These are phyloP conservation scores for Ustulina deusta DNA, from an alignment of 2,329 filamentous ascomycete genomes.

Conservation along the genomic window DNA sequence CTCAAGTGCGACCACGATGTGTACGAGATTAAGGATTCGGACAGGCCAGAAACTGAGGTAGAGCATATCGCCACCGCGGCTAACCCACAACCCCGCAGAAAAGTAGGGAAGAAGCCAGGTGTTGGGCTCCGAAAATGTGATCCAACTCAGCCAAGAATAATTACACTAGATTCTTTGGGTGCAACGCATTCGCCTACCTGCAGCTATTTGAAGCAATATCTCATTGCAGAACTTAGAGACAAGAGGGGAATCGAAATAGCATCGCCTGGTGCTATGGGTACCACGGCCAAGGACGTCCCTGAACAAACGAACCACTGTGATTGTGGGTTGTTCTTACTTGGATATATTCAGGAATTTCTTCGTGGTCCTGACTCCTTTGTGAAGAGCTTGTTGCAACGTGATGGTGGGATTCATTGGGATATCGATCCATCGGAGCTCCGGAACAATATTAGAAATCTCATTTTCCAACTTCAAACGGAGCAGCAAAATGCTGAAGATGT, in stretches of 20 bases:
- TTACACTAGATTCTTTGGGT: conserved; percentile 90
- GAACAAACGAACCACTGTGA: conserved; percentile 87
- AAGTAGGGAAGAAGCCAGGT: conserved; percentile 51
- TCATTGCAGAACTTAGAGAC: conserved; percentile 77
- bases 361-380: conserved; percentile 78
- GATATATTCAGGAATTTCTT: conserved; percentile 86
- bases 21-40: conserved; percentile 35
- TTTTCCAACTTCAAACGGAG: conserved; percentile 72
- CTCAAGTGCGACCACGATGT: conserved; percentile 22
- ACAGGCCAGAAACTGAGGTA: conserved; percentile 32
- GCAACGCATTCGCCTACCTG: conserved; percentile 72
- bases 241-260: conserved; percentile 60
- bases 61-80: conserved; percentile 28
- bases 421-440: conserved; percentile 73
- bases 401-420: conserved; percentile 60
- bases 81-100: conserved; percentile 46
- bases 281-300: conserved; percentile 81
- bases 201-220: conserved; percentile 78
- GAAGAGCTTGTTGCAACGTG: conserved; percentile 71
- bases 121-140: conserved; percentile 57
- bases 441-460: conserved; percentile 71
- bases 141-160: conserved; percentile 73
- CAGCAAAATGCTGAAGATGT: conserved; percentile 61
- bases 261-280: conserved; percentile 55
- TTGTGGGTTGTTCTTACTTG: conserved; percentile 88